These are phyloP conservation scores for Drosera capensis DNA, from an alignment of 148 eudicot genomes.

Conservation along the genomic window DNA sequence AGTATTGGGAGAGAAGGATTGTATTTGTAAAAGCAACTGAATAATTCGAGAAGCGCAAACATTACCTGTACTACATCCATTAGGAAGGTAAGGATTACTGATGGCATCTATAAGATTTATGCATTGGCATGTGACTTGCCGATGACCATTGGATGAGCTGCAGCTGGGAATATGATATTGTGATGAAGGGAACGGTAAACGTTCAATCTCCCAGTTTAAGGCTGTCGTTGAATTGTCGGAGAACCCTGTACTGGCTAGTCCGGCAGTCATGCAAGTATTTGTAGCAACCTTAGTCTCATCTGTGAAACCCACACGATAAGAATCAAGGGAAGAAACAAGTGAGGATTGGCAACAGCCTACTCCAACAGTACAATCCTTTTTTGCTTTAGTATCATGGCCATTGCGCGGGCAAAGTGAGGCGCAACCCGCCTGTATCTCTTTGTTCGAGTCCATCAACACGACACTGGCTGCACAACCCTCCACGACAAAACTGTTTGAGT, in stretches of 20 bases:
- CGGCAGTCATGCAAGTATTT: not conserved
- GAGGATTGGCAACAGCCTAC: slow-evolving; percentile 27
- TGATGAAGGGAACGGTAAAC: not conserved
- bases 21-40: too few species aligned
- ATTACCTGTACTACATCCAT: too few species aligned
- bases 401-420: slow-evolving; percentile 9
- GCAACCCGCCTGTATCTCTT: slow-evolving; percentile 6
- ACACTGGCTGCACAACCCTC: slow-evolving; percentile 10
- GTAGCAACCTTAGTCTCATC: not conserved
- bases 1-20: too few species aligned
- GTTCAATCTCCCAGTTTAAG: not conserved
- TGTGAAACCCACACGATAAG: not conserved
- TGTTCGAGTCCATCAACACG: slow-evolving; percentile 1
- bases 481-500: slow-evolving; percentile 6
- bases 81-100: too few species aligned
- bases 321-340: not conserved
- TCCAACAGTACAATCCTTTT: slow-evolving; percentile 14
- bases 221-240: not conserved
- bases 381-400: not conserved
- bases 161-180: too few species aligned
- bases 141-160: too few species aligned
- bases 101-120: too few species aligned
- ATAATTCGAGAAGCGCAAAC: not conserved
- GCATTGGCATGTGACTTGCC: too few species aligned
- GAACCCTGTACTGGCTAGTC: not conserved